A percentile compares a stretch with the other conserved stretches of the same genome.
Evolutionary conservation across 139 green algal species (phyloP).

Genomic region (Raphidocelis subcapitata): DNA sequence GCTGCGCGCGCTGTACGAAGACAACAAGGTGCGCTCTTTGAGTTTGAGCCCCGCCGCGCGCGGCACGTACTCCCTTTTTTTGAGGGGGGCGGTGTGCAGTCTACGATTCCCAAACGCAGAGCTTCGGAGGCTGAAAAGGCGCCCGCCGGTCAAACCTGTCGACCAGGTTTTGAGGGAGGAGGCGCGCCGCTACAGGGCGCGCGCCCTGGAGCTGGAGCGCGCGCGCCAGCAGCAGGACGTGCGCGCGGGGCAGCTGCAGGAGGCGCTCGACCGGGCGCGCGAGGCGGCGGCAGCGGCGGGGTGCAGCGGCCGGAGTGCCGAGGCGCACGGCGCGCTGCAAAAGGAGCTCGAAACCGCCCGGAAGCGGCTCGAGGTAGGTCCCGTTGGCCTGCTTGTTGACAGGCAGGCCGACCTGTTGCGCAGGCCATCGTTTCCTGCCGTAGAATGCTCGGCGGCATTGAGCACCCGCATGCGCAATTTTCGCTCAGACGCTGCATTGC

Average conservation of each 20-base stretch:
- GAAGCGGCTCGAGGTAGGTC: background rate
- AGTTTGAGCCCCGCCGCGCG: background rate
- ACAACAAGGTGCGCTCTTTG: conserved; percentile 18
- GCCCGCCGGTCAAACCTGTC: background rate
- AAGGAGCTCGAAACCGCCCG: background rate
- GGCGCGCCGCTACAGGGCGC: conserved; percentile 9
- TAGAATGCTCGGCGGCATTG: no score
- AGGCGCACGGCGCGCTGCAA: background rate
- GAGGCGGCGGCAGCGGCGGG: no score
- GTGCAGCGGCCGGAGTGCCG: background rate
- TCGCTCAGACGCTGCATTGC: background rate
- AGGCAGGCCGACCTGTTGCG: no score
- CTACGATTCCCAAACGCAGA: background rate
- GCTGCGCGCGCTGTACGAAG: conserved; percentile 19
- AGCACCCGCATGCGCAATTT: no score
- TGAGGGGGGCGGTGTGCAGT: background rate
- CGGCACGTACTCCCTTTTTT: background rate
- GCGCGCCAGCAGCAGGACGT: conserved; percentile 3
- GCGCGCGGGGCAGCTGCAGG: background rate
- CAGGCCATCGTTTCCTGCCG: background rate
- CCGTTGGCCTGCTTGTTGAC: background rate
- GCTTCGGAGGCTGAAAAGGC: background rate
- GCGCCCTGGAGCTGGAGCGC: conserved; percentile 4
- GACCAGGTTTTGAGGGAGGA: conserved; percentile 23
- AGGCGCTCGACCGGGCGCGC: background rate